These are phyloP conservation scores for Microdochium nivale DNA, from an alignment of 2,329 filamentous ascomycete species.

Conservation along the genomic window DNA sequence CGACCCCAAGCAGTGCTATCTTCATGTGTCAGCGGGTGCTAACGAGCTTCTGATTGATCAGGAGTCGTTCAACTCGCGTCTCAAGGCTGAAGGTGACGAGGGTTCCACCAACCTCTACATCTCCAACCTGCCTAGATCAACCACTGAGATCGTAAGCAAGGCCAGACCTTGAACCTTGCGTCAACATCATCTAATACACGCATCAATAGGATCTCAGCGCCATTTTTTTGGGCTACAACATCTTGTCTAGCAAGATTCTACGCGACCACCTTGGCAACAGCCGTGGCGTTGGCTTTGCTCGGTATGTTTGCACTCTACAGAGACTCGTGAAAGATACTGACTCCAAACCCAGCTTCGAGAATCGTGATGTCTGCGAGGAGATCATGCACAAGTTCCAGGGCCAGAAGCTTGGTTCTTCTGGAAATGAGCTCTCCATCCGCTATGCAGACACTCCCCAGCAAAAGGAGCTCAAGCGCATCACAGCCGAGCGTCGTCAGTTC, in stretches of 20 bases:
- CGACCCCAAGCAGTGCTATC: background rate
- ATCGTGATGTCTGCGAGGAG: constrained; percentile 79
- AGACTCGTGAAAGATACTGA: constrained; percentile 14
- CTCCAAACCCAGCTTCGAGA: constrained; percentile 63
- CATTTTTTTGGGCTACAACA: constrained; percentile 72
- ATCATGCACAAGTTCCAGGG: constrained; percentile 86
- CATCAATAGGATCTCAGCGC: constrained; percentile 57
- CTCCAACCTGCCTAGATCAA: constrained; percentile 85
- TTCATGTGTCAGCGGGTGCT: constrained; percentile 1
- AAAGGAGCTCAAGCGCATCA: constrained; percentile 94
- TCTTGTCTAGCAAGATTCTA: constrained; percentile 90
- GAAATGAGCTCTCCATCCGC: constrained; percentile 82
- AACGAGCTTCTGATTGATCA: constrained; percentile 27
- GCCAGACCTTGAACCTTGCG: background rate
- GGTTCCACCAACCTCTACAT: constrained; percentile 93
- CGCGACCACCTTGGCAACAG: constrained; percentile 87
- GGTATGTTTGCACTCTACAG: constrained; percentile 44
- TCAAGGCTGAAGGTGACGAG: constrained; percentile 91
- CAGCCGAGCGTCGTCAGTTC: constrained; percentile 89
- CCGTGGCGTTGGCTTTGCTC: constrained; percentile 93
- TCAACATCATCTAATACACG: constrained; percentile 10
- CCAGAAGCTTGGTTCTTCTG: constrained; percentile 64
- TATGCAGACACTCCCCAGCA: constrained; percentile 96
- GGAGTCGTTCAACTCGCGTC: constrained; percentile 97
- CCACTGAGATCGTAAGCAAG: constrained; percentile 75